Percentiles rank a stretch among this genome's conserved stretches.
Evolutionary conservation across 371 early-diverging fungal species (phyloP).

Genomic region (Mucor velutinosus): DNA sequence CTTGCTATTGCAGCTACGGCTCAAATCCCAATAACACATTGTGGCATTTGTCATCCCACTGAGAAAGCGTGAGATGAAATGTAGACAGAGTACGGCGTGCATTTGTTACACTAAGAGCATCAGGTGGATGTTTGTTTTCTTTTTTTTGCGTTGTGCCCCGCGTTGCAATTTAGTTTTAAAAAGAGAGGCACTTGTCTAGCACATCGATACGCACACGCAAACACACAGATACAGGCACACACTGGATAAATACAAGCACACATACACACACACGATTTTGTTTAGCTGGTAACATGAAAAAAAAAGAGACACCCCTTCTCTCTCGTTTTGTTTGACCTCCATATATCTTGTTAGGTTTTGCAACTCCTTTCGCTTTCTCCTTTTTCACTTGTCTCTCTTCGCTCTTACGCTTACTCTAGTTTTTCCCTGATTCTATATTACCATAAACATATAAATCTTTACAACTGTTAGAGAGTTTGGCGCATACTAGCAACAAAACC

Average conservation of each 20-base stretch:
- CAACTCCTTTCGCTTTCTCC: not conserved
- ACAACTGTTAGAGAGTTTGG: not conserved
- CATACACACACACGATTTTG: not conserved
- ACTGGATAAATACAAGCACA: not conserved
- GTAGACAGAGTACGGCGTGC: not conserved
- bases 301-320: not conserved
- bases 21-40: too few species aligned
- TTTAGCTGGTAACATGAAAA: not conserved
- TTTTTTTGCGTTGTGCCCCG: slow-evolving; percentile 2
- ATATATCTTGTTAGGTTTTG: not conserved
- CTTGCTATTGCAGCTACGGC: too few species aligned
- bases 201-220: not conserved
- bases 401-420: not conserved
- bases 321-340: not conserved
- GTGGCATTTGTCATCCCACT: too few species aligned
- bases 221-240: not conserved
- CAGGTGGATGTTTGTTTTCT: slow-evolving; percentile 4
- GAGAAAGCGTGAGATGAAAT: too few species aligned
- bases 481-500: not conserved
- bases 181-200: not conserved
- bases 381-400: not conserved
- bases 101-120: not conserved
- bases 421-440: not conserved
- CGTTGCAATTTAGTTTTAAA: not conserved
- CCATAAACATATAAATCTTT: not conserved